Evolutionary conservation across 2,329 filamentous ascomycete genomes (phyloP), one percentile per base, ranked within the genome.

Genomic region (Alternaria tenuissima): DNA sequence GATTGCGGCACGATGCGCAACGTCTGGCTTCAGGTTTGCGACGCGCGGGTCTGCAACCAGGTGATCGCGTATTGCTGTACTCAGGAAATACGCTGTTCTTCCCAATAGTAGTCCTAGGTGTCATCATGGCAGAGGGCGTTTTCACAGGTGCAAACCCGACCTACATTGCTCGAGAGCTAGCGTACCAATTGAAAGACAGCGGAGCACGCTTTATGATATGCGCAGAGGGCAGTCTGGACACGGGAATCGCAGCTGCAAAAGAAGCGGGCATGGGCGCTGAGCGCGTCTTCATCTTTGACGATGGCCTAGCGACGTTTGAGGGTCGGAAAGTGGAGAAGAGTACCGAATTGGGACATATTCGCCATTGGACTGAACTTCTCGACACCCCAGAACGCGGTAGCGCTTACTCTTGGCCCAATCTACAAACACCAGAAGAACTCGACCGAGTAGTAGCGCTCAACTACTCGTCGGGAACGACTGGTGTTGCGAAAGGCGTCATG

Each of bases 401-500:
- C 3, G 72, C 71, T 2, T 94, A 90, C 75, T 77, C 80, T 48
- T 95, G 92, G 91, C 75, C 85, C 16, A 83, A 88, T 59, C 83
- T 83, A 48, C 71, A 82, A 0, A 76, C 79, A 0, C 81, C 85
- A 41, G 79, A 86, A 2, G 83, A 83, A 59, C 76, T 79, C 24
- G 67, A 83, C 56, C 83, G 84, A 5, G 86, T 87, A 1, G 87
- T 89, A 66, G 89, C 87, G 7, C 85, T 96, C 63, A 95, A 96
- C 77, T 96, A 94, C 79, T 91, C 88, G 65, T 89, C 86, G 30
- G 88, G 92, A 11, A 94, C 91, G 1, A 96, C 93, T 2, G 92
- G 93, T 7, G 84, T 93, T 4, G 91, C 92, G 9, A 96, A 96
- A 76, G 93, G 93, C 11, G 92, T 95, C 14, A 88, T 91, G 78